phyloP scores from a whole-genome alignment of 495 filamentous ascomycete genomes.

The Hypoxylon trugodes region DNA sequence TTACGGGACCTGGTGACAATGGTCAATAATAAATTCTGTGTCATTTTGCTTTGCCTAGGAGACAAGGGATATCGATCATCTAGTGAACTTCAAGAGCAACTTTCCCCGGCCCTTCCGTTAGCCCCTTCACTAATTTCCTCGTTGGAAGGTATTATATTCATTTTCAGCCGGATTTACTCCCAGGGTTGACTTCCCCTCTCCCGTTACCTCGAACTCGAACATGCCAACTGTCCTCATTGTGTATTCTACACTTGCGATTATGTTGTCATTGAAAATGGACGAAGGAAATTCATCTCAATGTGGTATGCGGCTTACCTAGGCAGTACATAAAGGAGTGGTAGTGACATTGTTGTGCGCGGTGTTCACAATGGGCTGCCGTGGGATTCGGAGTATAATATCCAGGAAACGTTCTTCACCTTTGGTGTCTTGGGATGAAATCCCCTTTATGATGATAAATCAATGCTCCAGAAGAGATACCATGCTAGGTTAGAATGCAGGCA shows the following conservation, averaged over 20 bases:
- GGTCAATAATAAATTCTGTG: no score
- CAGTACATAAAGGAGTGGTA: no score
- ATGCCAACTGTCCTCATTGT: background rate
- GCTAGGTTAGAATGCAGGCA: no score
- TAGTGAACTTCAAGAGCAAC: background rate
- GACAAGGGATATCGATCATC: background rate
- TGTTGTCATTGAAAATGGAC: background rate
- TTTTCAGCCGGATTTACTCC: slow-evolving; percentile 19
- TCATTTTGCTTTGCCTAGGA: background rate
- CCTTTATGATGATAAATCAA: no score
- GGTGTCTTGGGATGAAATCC: no score
- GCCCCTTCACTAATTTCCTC: background rate
- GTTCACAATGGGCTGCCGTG: no score
- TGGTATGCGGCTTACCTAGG: no score
- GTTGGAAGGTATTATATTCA: background rate
- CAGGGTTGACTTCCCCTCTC: background rate
- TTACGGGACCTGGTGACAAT: no score
- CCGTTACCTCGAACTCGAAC: background rate
- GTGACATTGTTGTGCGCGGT: no score
- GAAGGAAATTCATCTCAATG: background rate
- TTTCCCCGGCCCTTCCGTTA: slow-evolving; percentile 9
- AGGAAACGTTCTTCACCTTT: no score
- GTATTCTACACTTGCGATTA: background rate
- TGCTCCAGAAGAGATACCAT: no score
- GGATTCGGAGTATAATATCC: no score